Conservation (phyloP, 2,329 filamentous ascomycete genomes). For the Colletotrichum navitas region DNA sequence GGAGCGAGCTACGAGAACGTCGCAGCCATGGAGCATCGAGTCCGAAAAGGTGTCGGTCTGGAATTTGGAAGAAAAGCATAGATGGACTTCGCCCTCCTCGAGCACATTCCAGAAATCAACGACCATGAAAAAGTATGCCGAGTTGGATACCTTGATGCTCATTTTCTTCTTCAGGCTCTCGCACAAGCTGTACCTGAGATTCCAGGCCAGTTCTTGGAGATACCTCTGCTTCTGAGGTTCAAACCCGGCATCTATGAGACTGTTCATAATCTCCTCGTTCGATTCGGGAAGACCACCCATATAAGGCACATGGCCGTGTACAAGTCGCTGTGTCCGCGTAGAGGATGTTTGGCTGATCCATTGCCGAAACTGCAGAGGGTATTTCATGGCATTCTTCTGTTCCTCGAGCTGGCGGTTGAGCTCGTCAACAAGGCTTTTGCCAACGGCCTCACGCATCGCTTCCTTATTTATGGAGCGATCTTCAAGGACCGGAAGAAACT, state of each 20-base stretch:
- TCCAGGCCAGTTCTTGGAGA: conserved; percentile 61
- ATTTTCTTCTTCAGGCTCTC: conserved; percentile 66
- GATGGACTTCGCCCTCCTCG: conserved; percentile 74
- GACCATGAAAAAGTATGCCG: conserved; percentile 75
- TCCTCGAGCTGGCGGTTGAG: conserved; percentile 65
- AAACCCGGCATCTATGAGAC: conserved; percentile 73
- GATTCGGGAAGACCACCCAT: conserved; percentile 63
- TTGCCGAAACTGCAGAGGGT: conserved; percentile 62
- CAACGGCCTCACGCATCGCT: conserved; percentile 62
- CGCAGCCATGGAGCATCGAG: conserved; percentile 65
- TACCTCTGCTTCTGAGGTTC: conserved; percentile 60
- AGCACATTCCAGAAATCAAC: conserved; percentile 74
- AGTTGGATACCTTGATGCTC: conserved; percentile 71
- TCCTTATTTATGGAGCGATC: conserved; percentile 64
- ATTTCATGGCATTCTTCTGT: conserved; percentile 63
- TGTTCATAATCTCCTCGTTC: conserved; percentile 64
- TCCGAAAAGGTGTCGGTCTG: conserved; percentile 66
- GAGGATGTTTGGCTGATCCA: conserved; percentile 64
- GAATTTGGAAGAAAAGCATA: conserved; percentile 78
- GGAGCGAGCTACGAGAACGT: conserved; percentile 76
- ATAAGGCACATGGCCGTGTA: conserved; percentile 56
- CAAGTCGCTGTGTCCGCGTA: conserved; percentile 53
- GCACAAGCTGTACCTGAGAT: conserved; percentile 65
- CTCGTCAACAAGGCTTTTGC: conserved; percentile 61
- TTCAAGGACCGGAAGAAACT: conserved; percentile 76